phyloP scores from a whole-genome alignment of 208 protist genomes.

The Crithidia bombi region DNA sequence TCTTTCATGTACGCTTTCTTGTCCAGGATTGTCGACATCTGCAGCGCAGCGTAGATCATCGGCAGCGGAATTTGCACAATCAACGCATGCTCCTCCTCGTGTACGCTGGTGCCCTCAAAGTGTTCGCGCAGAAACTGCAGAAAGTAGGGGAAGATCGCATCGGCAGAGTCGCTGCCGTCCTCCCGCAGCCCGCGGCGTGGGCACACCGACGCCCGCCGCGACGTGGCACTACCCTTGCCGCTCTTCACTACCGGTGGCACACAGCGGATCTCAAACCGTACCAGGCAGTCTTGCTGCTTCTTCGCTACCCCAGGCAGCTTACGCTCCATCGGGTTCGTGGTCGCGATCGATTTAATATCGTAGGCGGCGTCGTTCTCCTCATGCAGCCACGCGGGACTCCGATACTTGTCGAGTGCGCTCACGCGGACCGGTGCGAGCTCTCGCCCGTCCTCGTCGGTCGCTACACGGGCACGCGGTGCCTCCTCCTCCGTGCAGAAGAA shows the following conservation, averaged over 20 bases:
- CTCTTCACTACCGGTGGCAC: constrained; percentile 21
- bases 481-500: constrained; percentile 39
- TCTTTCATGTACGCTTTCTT: constrained; percentile 65
- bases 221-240: constrained; percentile 6
- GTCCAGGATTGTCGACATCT: constrained; percentile 63
- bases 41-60: constrained; percentile 63
- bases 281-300: constrained; percentile 23
- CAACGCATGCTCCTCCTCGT: constrained; percentile 66
- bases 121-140: constrained; percentile 76
- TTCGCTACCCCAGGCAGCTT: not conserved
- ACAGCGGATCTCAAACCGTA: constrained; percentile 76
- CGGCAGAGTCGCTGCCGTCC: constrained; percentile 34
- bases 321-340: not conserved
- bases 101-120: constrained; percentile 56
- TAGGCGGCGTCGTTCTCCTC: constrained; percentile 30
- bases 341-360: constrained; percentile 13
- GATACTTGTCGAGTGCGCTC: constrained; percentile 32
- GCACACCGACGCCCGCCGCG: constrained; percentile 32
- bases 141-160: constrained; percentile 75
- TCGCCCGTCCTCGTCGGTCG: not conserved
- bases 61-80: constrained; percentile 68
- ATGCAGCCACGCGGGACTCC: constrained; percentile 31
- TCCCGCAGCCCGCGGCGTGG: constrained; percentile 12
- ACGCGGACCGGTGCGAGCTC: not conserved
- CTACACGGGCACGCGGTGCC: constrained; percentile 12